These are phyloP conservation scores for Jaenimonas drosophilae DNA, from an alignment of 208 protist genomes.

Conservation along the genomic window DNA sequence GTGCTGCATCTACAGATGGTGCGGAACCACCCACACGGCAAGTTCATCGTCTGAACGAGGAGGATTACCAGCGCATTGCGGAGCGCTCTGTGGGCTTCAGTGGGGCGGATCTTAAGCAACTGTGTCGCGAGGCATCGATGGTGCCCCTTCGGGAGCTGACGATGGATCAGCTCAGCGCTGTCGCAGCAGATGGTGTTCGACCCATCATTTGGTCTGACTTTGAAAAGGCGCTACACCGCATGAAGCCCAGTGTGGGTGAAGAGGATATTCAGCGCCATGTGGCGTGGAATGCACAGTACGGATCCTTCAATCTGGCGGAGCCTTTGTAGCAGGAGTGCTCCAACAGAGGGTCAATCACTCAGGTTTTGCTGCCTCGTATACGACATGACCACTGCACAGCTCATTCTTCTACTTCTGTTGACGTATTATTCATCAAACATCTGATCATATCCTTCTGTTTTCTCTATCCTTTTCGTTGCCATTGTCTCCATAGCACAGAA, in stretches of 20 bases:
- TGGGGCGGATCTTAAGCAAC: conserved; percentile 62
- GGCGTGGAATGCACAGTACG: conserved; percentile 78
- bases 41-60: conserved; percentile 23
- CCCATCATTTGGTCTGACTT: conserved; percentile 66
- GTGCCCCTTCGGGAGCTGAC: conserved; percentile 61
- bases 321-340: too few relatives aligned
- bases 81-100: conserved; percentile 60
- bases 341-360: too few relatives aligned
- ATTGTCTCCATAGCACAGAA: not conserved
- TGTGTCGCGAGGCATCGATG: conserved; percentile 75
- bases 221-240: conserved; percentile 47
- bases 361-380: too few relatives aligned
- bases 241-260: conserved; percentile 70
- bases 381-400: too few relatives aligned
- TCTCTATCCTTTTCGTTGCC: not conserved
- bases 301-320: too few relatives aligned
- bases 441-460: conserved; percentile 2
- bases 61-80: conserved; percentile 30
- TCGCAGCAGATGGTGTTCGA: conserved; percentile 34
- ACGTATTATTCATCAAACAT: too few relatives aligned
- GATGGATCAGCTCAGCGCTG: conserved; percentile 27
- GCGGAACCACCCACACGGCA: not conserved
- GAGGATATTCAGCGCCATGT: conserved; percentile 64
- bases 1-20: not conserved
- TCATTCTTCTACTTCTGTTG: too few relatives aligned